Conservation (phyloP, 768 basidiomycete genomes). For the Tricholoma terreum region DNA sequence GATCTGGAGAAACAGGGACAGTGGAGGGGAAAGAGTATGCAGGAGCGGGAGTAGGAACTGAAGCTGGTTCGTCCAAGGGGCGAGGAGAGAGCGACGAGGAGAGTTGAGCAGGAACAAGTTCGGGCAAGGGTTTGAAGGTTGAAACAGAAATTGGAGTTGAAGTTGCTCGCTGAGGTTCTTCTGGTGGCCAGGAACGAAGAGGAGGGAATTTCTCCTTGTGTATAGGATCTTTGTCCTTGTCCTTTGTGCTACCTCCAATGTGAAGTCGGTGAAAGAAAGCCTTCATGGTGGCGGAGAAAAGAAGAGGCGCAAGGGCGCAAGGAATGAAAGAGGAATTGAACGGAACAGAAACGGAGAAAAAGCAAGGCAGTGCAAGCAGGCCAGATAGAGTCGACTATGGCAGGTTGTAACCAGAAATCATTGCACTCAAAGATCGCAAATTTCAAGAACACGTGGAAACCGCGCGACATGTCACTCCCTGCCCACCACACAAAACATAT, state of each 20-base stretch:
- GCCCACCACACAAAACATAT: too few relatives aligned
- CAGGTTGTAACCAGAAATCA: not conserved
- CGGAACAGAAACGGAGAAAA: too few relatives aligned
- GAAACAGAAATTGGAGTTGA: constrained; percentile 44
- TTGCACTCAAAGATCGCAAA: not conserved
- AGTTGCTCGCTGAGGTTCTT: constrained; percentile 32
- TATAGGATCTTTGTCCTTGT: constrained; percentile 52
- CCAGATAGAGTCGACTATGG: too few relatives aligned
- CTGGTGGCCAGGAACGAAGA: constrained; percentile 67
- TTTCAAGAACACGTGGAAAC: not conserved
- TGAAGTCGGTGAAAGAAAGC: constrained; percentile 80
- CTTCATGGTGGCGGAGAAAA: constrained; percentile 71
- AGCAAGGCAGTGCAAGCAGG: too few relatives aligned
- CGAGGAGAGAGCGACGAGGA: constrained; percentile 31
- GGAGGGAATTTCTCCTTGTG: constrained; percentile 69
- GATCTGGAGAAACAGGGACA: constrained; percentile 20
- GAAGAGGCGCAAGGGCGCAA: too few relatives aligned
- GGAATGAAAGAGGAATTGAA: too few relatives aligned
- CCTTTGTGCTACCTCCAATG: constrained; percentile 58
- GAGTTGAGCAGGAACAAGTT: constrained; percentile 43
- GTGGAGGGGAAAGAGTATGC: constrained; percentile 24
- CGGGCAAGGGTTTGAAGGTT: constrained; percentile 71
- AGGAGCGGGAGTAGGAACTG: constrained; percentile 30
- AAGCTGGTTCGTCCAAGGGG: constrained; percentile 16
- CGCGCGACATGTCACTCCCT: not conserved